Conservation (phyloP, 768 basidiomycete genomes). For the Naganishia randhawae region DNA sequence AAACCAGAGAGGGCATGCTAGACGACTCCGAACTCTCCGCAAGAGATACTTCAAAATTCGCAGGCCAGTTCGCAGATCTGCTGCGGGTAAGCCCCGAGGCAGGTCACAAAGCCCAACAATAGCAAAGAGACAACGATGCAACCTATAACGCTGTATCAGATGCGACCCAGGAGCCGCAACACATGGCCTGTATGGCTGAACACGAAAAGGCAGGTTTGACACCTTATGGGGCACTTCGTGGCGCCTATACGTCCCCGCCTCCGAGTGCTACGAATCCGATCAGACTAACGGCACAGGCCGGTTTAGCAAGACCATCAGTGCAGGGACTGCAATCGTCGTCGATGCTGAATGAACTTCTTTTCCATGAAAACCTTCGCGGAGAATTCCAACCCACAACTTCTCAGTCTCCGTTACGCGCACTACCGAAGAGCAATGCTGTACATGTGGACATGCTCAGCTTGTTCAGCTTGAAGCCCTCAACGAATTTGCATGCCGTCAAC, state of each 20-base stretch:
- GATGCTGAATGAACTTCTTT: neutral
- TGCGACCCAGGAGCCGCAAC: too few relatives aligned
- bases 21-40: too few relatives aligned
- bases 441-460: neutral
- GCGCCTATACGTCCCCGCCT: neutral
- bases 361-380: neutral
- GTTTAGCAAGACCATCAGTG: neutral
- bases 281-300: neutral
- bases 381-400: neutral
- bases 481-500: too few relatives aligned
- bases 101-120: too few relatives aligned
- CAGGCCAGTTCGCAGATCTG: too few relatives aligned
- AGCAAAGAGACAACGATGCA: neutral
- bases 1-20: neutral
- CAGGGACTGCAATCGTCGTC: neutral
- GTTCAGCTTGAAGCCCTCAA: neutral
- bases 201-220: conserved; percentile 10
- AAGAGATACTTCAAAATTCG: too few relatives aligned
- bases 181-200: conserved; percentile 6
- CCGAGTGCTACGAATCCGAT: neutral
- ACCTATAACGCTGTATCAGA: neutral
- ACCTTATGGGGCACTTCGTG: conserved; percentile 6
- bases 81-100: too few relatives aligned
- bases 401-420: neutral
- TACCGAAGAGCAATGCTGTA: neutral